These are phyloP conservation scores for Borealophlyctis nickersoniae DNA, from an alignment of 192 early-diverging fungal genomes.

Conservation along the genomic window DNA sequence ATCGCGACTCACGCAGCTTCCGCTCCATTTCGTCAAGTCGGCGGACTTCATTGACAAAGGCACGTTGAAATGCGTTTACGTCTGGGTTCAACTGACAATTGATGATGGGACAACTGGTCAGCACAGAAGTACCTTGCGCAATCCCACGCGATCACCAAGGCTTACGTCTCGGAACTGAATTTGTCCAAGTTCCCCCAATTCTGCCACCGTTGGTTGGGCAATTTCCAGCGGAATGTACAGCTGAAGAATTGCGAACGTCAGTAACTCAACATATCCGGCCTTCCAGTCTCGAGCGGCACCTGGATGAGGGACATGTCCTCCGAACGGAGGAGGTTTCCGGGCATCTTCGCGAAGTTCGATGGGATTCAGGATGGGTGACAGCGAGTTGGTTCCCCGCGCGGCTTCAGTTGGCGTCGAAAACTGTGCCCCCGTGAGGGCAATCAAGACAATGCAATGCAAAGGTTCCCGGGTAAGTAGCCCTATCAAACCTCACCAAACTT, in stretches of 20 bases:
- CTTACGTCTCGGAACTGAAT: conserved; percentile 93
- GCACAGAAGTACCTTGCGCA: too few relatives aligned
- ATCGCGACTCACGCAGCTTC: conserved; percentile 69
- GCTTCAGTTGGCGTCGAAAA: too few relatives aligned
- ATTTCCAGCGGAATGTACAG: conserved; percentile 95
- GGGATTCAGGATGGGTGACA: too few relatives aligned
- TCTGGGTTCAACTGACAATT: conserved; percentile 76
- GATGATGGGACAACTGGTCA: too few relatives aligned
- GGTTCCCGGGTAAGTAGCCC: too few relatives aligned
- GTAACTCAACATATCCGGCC: not conserved
- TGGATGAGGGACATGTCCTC: conserved; percentile 94
- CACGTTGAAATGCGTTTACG: conserved; percentile 94
- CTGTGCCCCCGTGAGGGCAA: too few relatives aligned
- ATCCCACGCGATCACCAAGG: too few relatives aligned
- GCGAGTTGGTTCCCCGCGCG: too few relatives aligned
- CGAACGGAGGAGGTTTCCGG: conserved; percentile 72
- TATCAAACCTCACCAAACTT: too few relatives aligned
- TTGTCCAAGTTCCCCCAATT: conserved; percentile 91
- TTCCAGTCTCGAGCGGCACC: conserved; percentile 31
- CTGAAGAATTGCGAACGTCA: conserved; percentile 48
- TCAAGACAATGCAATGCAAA: too few relatives aligned
- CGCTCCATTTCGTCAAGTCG: conserved; percentile 97
- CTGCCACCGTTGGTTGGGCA: conserved; percentile 84
- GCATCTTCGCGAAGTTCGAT: too few relatives aligned
- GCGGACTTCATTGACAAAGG: conserved; percentile 92